Percentiles rank a stretch among this genome's conserved stretches.
These are phyloP conservation scores for Hibiscus mutabilis DNA, from an alignment of 345 rosid genomes.

Conservation along the genomic window DNA sequence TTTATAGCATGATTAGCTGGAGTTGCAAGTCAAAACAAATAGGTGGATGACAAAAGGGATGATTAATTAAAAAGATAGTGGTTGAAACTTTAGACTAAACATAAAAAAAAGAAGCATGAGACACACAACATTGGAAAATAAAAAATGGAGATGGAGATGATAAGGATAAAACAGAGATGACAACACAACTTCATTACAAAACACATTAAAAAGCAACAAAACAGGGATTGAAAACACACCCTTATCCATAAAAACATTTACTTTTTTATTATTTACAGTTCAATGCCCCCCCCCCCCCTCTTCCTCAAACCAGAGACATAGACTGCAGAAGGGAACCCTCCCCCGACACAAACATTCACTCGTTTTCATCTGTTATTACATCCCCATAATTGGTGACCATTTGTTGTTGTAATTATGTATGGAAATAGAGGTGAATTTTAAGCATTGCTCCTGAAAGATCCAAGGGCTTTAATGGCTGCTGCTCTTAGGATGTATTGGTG, in stretches of 20 bases:
- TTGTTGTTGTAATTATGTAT: not conserved
- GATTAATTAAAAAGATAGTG: not conserved
- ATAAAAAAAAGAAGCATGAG: not conserved
- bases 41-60: not conserved
- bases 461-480: constrained; percentile 65
- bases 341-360: constrained; percentile 12
- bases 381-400: not conserved
- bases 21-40: not conserved
- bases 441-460: constrained; percentile 83
- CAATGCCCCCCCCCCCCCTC: constrained; percentile 12
- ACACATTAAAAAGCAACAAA: constrained; percentile 8
- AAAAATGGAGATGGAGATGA: not conserved
- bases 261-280: constrained; percentile 30
- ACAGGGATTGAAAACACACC: constrained; percentile 19
- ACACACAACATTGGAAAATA: not conserved
- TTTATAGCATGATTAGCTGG: not conserved
- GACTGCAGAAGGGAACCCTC: constrained; percentile 12
- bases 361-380: constrained; percentile 17
- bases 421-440: constrained; percentile 17
- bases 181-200: constrained; percentile 8
- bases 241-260: constrained; percentile 10
- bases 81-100: not conserved
- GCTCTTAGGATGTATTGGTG: constrained; percentile 77
- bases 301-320: not conserved
- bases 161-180: constrained; percentile 13